Base-by-base conservation (phyloP, 2,329 filamentous ascomycete genomes). In the Fusarium odoratissimum region DNA sequence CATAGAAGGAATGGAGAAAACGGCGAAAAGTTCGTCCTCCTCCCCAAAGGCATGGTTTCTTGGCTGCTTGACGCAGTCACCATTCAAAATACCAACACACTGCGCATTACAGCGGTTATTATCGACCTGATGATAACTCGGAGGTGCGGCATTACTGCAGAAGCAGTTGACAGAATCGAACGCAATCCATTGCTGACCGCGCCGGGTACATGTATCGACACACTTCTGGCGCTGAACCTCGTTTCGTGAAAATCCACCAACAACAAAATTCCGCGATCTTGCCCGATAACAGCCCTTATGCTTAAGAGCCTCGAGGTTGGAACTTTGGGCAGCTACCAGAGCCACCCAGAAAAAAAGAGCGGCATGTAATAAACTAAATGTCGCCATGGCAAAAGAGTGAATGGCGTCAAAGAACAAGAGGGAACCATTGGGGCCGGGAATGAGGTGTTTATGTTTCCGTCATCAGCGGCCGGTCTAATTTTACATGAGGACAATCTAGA, bases 381-480 rank as follows among this genome's bases (percentile, higher is more conserved):
- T 69, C 44, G 57, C 48, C 68, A 72, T 60, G 21, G n/a, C 7
- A 35, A 44, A 51, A 40, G 52, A 46, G 25, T 37, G 45, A 65
- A 38, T 49, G 57, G 25, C 42, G 28, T 38, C n/a, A n/a, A 46
- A n/a, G 49, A 60, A 51, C 17, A 21, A 31, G 40, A 25, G 25
- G 25, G 10, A 57, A 12, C n/a, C 23, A 12, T 7, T 35, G 16
- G 30, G 42, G 30, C 28, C 57, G 57, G 64, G 49, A 69, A 57
- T 69, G 38, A n/a, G n/a, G 17, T 45, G 66, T 37, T 69, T 69
- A 57, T 69, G 57, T 57, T 40, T 56, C 37, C 11, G 28, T 51
- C 57, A 63, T 49, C n/a, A 13, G 12, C n/a, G 48, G 42, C 23
- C 17, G 45, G 6, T 35, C 33, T 51, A 48, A 68, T 63, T 45